Evolutionary conservation across 306 rosid genomes (phyloP).

Genomic region (Neltuma alba): DNA sequence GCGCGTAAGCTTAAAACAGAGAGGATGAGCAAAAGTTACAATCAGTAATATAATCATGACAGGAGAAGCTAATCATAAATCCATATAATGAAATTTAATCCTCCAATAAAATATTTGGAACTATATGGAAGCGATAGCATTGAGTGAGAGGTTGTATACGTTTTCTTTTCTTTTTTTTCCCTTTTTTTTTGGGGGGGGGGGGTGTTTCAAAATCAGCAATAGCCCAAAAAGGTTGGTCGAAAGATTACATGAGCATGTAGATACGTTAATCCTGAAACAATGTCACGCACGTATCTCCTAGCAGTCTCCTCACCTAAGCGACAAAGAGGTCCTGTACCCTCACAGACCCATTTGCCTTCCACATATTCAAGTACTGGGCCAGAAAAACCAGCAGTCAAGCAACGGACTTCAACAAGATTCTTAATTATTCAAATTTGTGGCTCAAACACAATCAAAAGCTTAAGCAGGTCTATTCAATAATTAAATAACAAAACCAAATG

Average conservation of each 20-base stretch:
- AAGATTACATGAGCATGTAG: conserved; percentile 92
- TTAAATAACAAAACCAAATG: conserved; percentile 28
- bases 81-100: not conserved
- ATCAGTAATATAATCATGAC: not conserved
- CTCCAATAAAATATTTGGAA: not conserved
- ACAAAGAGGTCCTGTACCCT: conserved; percentile 74
- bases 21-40: not conserved
- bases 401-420: not conserved
- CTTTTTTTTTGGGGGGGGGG: not conserved
- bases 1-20: not conserved
- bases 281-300: conserved; percentile 85
- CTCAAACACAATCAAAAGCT: conserved; percentile 12
- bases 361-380: conserved; percentile 92
- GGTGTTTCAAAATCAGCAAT: conserved; percentile 4
- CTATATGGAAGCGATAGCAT: not conserved
- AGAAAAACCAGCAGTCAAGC: conserved; percentile 31
- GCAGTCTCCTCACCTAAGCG: conserved; percentile 77
- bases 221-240: conserved; percentile 21
- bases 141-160: not conserved
- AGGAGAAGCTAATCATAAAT: not conserved
- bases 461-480: conserved; percentile 11
- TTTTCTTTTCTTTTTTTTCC: not conserved
- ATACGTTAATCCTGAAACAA: conserved; percentile 86
- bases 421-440: conserved; percentile 13
- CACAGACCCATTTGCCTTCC: conserved; percentile 96